Evolutionary conservation across 768 basidiomycete species (phyloP).

Genomic region (Pleurotus salmoneostramineus): DNA sequence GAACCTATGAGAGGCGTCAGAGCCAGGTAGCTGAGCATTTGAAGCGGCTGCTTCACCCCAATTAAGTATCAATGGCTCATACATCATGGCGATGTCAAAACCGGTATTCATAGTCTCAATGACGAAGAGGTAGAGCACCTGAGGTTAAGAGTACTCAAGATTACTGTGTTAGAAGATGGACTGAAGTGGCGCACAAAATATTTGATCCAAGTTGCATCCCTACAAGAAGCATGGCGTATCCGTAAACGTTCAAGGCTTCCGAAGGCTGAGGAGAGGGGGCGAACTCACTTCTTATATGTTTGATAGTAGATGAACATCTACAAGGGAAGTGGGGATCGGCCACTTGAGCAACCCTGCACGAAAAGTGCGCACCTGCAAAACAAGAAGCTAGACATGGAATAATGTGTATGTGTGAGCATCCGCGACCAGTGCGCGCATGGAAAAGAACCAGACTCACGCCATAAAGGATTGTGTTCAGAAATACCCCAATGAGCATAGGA

Average conservation of each 20-base stretch:
- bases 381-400: constrained; percentile 5
- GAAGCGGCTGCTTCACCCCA: constrained; percentile 8
- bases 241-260: background rate
- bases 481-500: constrained; percentile 15
- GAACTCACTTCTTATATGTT: constrained; percentile 6
- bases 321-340: background rate
- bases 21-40: background rate
- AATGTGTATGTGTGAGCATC: background rate
- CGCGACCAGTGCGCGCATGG: background rate
- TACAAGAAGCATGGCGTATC: constrained; percentile 4
- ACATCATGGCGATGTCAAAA: constrained; percentile 14
- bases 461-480: constrained; percentile 13
- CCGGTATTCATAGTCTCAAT: constrained; percentile 14
- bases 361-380: constrained; percentile 17
- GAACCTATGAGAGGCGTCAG: background rate
- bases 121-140: constrained; percentile 15
- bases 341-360: background rate
- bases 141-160: background rate
- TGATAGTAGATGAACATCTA: constrained; percentile 8
- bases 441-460: constrained; percentile 17
- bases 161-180: background rate
- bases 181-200: constrained; percentile 21
- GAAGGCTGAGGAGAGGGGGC: background rate
- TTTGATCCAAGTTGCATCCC: constrained; percentile 28
- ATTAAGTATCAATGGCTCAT: constrained; percentile 12